Evolutionary conservation across 2,329 filamentous ascomycete species (phyloP), one percentile per base, ranked within the genome.

Genomic region (Diaporthe sp.): DNA sequence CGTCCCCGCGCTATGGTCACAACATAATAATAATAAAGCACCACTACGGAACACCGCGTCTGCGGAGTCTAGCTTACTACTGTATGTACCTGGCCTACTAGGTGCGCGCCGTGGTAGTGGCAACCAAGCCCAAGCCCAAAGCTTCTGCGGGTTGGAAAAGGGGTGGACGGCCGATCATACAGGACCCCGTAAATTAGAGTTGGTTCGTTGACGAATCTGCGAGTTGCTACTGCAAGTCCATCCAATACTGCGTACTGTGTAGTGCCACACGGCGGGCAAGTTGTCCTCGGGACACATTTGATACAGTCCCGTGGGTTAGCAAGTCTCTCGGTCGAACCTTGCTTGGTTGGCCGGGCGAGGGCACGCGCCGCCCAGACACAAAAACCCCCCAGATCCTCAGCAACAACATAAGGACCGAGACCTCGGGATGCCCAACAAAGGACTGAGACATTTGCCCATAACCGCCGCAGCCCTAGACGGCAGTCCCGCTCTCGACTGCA

Each of bases 171-270:
- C 63, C 63, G 63, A 68, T 68, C 63, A 68, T 37, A 68, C 63
- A 37, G 63, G 63, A 68, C 63, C 63, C 63, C 63, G 63, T 68
- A 68, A 68, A 68, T 68, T 68, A 68, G 63, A 68, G 63, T 68
- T 68, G 63, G 63, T 30, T 51, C 22, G 63, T 25, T 68, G 63
- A 68, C 63, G 63, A 68, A 37, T 44, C 47, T 37, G 47, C 32
- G 44, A 39, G 63, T n/a, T 15, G 35, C 39, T 63, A 12, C 22
- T 63, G 25, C 39, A 6, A 44, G 12, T 32, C 10, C 30, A 44
- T 13, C 22, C 37, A 25, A 30, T 17, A 47, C 19, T 17, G 50
- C 47, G 13, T 44, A 19, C 12, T 12, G 39, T 15, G 12, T 50
- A 44, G 17, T 44, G 22, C 19, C 44, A 47, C 30, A 25, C 39